phyloP scores from a whole-genome alignment of 1,284 basidiomycete species.

The Sparassis latifolia region DNA sequence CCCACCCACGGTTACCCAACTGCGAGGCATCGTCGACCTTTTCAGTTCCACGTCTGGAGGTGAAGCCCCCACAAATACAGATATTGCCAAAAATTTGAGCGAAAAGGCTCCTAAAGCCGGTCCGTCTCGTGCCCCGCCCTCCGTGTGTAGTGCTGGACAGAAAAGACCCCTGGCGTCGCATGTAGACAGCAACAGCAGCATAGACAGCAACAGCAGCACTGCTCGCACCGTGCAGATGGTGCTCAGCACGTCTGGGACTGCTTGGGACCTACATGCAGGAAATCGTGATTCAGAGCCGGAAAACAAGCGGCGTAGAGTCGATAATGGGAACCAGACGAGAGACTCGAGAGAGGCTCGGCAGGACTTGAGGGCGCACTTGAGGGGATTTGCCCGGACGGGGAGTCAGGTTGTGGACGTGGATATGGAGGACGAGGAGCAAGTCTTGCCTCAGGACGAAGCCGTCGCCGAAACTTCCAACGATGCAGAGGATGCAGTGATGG shows the following conservation, averaged over 20 bases:
- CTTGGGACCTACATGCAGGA: conserved; percentile 35
- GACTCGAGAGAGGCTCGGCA: conserved; percentile 21
- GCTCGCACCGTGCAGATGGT: conserved; percentile 33
- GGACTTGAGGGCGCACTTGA: conserved; percentile 39
- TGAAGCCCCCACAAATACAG: too few relatives aligned
- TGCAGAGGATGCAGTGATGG: too few relatives aligned
- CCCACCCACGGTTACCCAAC: too few relatives aligned
- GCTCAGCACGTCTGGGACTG: conserved; percentile 38
- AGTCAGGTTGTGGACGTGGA: conserved; percentile 23
- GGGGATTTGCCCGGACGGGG: conserved; percentile 47
- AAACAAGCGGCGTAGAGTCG: conserved; percentile 11
- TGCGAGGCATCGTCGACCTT: too few relatives aligned
- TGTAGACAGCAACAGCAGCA: too few relatives aligned
- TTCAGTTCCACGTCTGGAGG: too few relatives aligned
- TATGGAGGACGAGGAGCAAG: conserved; percentile 10
- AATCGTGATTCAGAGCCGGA: conserved; percentile 14
- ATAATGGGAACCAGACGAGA: conserved; percentile 10
- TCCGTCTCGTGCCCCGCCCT: too few relatives aligned
- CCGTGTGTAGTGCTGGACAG: too few relatives aligned
- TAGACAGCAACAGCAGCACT: too few relatives aligned
- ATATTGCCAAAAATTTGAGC: too few relatives aligned
- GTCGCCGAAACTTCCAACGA: background rate
- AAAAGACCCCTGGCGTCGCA: too few relatives aligned
- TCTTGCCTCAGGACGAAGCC: conserved; percentile 4
- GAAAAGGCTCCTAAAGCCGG: too few relatives aligned